Base-by-base conservation (phyloP, 2,329 filamentous ascomycete species). In the Calonectria pseudoreteaudii region DNA sequence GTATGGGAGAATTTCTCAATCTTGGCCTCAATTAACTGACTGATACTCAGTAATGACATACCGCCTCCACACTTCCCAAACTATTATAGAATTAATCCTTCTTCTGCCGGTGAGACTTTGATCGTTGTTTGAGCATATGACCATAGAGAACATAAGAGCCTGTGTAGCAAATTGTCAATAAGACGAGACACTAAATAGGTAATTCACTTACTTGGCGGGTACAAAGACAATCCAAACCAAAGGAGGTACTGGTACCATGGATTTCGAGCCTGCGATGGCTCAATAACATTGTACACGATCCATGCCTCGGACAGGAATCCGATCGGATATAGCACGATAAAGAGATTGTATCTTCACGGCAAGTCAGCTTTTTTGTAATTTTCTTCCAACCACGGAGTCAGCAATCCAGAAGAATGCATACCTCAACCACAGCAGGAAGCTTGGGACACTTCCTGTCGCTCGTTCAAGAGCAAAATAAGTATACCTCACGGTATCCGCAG, bases 41-140 rank as follows among this genome's bases (percentile, higher is more conserved):
- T 38, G 14, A 38, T 4, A 38, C 3, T 38, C 13, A 38, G 13
- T 26, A 30, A 7, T 11, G n/a, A 6, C 11, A 14, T 11, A 18
- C 18, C 26, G 31, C 30, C 9, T 23, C 20, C 28, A 58, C 9
- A 11, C 20, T 26, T 8, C 23, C 53, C n/a, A 16, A 16, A 8
- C 34, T 5, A 26, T 38, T 0, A 6, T 8, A 6, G 11, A 4
- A 60, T 41, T 28, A 62, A 41, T 62, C 56, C 23, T 62, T 62
- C 56, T 62, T 62, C 13, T 62, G 13, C 2, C 56, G 56, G 2
- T 4, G 38, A 10, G 23, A 4, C 41, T 79, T 78, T 0, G 77
- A 75, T n/a, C 77, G 62, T 16, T 79, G 77, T n/a, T 71, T 11
- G 3, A 79, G 26, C 77, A 79, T 79, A 0, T 79, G 77, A 1